A percentile compares a stretch with the other conserved stretches of the same genome.
Evolutionary conservation across 1,284 basidiomycete genomes (phyloP).

Genomic region (Trichosporon coremiiforme): DNA sequence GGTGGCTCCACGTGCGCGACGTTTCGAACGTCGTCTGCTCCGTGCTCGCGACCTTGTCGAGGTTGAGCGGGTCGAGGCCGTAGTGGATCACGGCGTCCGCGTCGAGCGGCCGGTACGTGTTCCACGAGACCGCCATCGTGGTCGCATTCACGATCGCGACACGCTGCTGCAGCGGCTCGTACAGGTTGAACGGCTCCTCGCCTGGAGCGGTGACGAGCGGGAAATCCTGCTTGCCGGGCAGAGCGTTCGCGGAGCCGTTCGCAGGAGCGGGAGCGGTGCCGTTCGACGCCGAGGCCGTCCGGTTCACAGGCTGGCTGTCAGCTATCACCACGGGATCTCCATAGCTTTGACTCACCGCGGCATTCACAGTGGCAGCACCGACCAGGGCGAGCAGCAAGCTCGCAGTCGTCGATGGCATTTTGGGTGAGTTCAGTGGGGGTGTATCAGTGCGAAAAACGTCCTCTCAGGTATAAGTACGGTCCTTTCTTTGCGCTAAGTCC

Average conservation of each 20-base stretch:
- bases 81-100: slow-evolving; percentile 32
- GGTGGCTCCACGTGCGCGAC: slow-evolving; percentile 35
- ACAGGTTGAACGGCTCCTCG: slow-evolving; percentile 30
- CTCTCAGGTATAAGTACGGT: background rate
- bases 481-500: background rate
- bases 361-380: background rate
- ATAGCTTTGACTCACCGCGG: background rate
- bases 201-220: slow-evolving; percentile 34
- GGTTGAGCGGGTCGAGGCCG: slow-evolving; percentile 34
- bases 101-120: slow-evolving; percentile 34
- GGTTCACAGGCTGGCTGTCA: slow-evolving; percentile 13
- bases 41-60: slow-evolving; percentile 27
- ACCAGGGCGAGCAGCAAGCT: slow-evolving; percentile 8
- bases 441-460: background rate
- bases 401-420: slow-evolving; percentile 10
- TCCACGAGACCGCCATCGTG: slow-evolving; percentile 36
- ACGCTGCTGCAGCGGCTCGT: slow-evolving; percentile 40
- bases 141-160: slow-evolving; percentile 33
- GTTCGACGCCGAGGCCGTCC: background rate
- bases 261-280: background rate
- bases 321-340: background rate
- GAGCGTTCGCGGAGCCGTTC: background rate
- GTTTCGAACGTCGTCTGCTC: slow-evolving; percentile 35
- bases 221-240: slow-evolving; percentile 19
- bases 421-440: background rate